Percentiles rank a stretch among this genome's conserved stretches.
These are phyloP conservation scores for Scheffersomyces titani DNA, from an alignment of 1,139 yeast genomes.

Conservation along the genomic window DNA sequence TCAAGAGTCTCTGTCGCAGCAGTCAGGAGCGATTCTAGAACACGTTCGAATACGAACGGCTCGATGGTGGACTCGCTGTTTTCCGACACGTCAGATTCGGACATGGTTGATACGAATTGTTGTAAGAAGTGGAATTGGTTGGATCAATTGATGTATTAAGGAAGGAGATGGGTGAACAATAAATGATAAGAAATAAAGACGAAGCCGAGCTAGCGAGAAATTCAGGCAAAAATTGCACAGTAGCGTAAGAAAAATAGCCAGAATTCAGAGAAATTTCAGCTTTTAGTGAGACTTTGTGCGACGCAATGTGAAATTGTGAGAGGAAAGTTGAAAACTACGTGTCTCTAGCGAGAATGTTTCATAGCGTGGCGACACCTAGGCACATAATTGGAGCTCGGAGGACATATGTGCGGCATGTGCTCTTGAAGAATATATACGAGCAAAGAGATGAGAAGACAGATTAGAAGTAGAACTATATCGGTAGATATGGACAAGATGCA, in stretches of 20 bases:
- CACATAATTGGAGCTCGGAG: not conserved
- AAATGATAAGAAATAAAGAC: not conserved
- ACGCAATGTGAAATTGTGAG: not conserved
- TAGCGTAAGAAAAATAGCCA: no score
- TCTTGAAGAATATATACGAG: not conserved
- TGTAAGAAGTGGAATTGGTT: not conserved
- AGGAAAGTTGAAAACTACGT: not conserved
- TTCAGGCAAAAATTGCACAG: not conserved
- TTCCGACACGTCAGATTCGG: slow-evolving; percentile 11
- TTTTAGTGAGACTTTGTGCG: not conserved
- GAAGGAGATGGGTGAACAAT: not conserved
- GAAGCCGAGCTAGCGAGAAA: slow-evolving; percentile 1
- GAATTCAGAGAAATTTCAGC: not conserved
- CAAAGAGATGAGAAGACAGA: not conserved
- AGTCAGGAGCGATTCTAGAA: slow-evolving; percentile 27
- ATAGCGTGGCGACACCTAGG: not conserved
- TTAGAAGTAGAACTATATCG: not conserved
- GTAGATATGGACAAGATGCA: not conserved
- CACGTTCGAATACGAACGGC: slow-evolving; percentile 25
- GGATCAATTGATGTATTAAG: not conserved
- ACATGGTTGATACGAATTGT: slow-evolving; percentile 4
- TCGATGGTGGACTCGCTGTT: slow-evolving; percentile 28
- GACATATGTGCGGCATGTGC: not conserved
- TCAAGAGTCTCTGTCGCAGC: slow-evolving; percentile 43
- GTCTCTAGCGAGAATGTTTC: not conserved